Conservation (phyloP, 2,329 filamentous ascomycete species). For the Botryotinia calthae region DNA sequence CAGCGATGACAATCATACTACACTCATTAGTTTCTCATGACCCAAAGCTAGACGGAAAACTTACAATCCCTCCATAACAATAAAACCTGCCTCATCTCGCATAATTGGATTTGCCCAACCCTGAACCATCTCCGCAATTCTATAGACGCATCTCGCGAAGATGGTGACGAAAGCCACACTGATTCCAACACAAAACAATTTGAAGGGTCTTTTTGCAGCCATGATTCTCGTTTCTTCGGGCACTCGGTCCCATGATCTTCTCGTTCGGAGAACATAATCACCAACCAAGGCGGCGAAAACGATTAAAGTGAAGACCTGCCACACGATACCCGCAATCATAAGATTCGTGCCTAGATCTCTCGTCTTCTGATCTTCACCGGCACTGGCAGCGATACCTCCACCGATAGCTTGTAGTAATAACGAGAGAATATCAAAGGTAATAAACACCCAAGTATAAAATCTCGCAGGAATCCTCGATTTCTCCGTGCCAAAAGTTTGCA, state of each 20-base stretch:
- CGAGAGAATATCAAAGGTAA: slow-evolving; percentile 56
- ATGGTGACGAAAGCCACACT: slow-evolving; percentile 25
- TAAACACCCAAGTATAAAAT: slow-evolving; percentile 54
- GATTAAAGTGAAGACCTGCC: slow-evolving; percentile 41
- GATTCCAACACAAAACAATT: slow-evolving; percentile 26
- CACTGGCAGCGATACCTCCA: slow-evolving; percentile 48
- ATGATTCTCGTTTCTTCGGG: slow-evolving; percentile 20
- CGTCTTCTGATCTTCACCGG: slow-evolving; percentile 18
- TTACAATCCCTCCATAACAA: slow-evolving; percentile 55
- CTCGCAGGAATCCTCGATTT: slow-evolving; percentile 39
- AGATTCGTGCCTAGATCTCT: slow-evolving; percentile 35
- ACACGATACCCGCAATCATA: slow-evolving; percentile 43
- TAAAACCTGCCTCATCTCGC: slow-evolving; percentile 59
- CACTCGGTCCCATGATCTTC: slow-evolving; percentile 25
- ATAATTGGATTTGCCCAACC: slow-evolving; percentile 64
- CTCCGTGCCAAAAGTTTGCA: slow-evolving; percentile 26
- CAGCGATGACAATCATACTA: slow-evolving; percentile 48
- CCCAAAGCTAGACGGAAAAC: slow-evolving; percentile 18
- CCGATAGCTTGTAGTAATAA: slow-evolving; percentile 58
- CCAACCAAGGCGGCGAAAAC: slow-evolving; percentile 44
- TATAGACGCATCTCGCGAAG: slow-evolving; percentile 32
- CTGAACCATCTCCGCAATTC: slow-evolving; percentile 59
- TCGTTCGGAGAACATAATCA: slow-evolving; percentile 49
- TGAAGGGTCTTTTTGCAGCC: slow-evolving; percentile 22
- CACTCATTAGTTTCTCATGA: neutral